Evolutionary conservation across 768 basidiomycete genomes (phyloP).

Genomic region (Suillus discolor): DNA sequence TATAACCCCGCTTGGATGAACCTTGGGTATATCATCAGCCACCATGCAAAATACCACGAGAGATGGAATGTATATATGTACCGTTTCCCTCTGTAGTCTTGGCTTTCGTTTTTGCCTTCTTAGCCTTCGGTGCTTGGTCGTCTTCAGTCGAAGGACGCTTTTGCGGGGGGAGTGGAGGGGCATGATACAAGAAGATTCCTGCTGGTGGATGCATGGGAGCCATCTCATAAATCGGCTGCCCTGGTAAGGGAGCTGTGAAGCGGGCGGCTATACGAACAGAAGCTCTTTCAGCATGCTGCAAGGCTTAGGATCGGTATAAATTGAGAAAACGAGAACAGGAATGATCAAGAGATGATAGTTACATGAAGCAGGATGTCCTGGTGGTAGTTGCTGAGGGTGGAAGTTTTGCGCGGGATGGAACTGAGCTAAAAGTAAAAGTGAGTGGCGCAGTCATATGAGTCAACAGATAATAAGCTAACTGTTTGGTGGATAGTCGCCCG

Average conservation of each 20-base stretch:
- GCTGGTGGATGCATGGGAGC: slow-evolving; percentile 34
- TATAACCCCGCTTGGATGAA: slow-evolving; percentile 67
- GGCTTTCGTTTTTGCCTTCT: slow-evolving; percentile 45
- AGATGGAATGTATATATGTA: slow-evolving; percentile 18
- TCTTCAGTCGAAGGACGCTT: slow-evolving; percentile 43
- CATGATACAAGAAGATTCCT: slow-evolving; percentile 29
- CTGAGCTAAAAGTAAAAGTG: slow-evolving; percentile 28
- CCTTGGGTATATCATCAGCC: slow-evolving; percentile 20
- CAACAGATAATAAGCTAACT: slow-evolving; percentile 29
- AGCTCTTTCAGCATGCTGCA: slow-evolving; percentile 55
- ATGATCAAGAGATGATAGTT: slow-evolving; percentile 29
- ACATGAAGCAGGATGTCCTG: slow-evolving; percentile 33
- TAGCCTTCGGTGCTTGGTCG: slow-evolving; percentile 46
- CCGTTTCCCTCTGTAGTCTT: slow-evolving; percentile 38
- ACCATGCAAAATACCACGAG: slow-evolving; percentile 17
- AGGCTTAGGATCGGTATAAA: slow-evolving; percentile 38
- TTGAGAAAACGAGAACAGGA: slow-evolving; percentile 21
- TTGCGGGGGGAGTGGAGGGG: slow-evolving; percentile 32
- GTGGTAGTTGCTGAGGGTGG: slow-evolving; percentile 30
- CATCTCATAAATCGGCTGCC: slow-evolving; percentile 35
- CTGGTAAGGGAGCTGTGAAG: slow-evolving; percentile 36
- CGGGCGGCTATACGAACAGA: slow-evolving; percentile 63
- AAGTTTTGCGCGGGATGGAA: slow-evolving; percentile 38
- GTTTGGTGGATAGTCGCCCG: slow-evolving; percentile 44
- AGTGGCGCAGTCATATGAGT: slow-evolving; percentile 18